Conservation (phyloP, 768 basidiomycete genomes). For the Tylopilus felleus region DNA sequence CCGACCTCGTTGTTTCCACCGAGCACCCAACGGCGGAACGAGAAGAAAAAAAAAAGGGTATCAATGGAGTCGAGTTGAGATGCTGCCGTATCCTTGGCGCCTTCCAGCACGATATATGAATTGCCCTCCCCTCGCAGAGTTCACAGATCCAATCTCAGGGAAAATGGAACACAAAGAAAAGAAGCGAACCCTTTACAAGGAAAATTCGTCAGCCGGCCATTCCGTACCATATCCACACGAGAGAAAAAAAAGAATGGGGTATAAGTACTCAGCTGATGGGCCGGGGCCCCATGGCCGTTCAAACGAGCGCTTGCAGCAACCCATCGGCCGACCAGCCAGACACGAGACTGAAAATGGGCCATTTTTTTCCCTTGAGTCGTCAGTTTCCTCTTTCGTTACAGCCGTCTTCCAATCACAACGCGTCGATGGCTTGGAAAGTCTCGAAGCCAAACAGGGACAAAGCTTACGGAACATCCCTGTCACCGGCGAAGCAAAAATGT, state of each 20-base stretch:
- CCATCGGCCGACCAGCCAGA: background rate
- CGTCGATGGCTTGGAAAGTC: background rate
- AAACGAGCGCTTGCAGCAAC: background rate
- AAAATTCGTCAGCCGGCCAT: slow-evolving; percentile 8
- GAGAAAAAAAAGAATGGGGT: background rate
- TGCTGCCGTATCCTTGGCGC: slow-evolving; percentile 8
- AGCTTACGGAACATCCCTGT: slow-evolving; percentile 19
- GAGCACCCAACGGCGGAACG: background rate
- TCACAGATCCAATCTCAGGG: slow-evolving; percentile 14
- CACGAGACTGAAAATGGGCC: background rate
- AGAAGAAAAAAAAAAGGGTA: background rate
- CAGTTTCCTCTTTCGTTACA: background rate
- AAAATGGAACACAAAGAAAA: slow-evolving; percentile 2
- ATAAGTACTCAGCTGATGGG: slow-evolving; percentile 4
- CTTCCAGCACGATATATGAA: slow-evolving; percentile 9
- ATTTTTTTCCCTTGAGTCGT: background rate
- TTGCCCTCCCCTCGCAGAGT: background rate
- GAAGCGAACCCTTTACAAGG: slow-evolving; percentile 1
- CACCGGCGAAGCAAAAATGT: slow-evolving; percentile 19
- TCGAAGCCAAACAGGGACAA: slow-evolving; percentile 4
- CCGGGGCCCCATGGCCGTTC: background rate
- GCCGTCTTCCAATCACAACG: slow-evolving; percentile 1
- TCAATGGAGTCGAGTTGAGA: background rate
- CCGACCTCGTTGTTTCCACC: background rate
- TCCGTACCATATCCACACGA: slow-evolving; percentile 5